Base-by-base conservation (phyloP, 495 filamentous ascomycete species). In the Neurospora tetraspora region DNA sequence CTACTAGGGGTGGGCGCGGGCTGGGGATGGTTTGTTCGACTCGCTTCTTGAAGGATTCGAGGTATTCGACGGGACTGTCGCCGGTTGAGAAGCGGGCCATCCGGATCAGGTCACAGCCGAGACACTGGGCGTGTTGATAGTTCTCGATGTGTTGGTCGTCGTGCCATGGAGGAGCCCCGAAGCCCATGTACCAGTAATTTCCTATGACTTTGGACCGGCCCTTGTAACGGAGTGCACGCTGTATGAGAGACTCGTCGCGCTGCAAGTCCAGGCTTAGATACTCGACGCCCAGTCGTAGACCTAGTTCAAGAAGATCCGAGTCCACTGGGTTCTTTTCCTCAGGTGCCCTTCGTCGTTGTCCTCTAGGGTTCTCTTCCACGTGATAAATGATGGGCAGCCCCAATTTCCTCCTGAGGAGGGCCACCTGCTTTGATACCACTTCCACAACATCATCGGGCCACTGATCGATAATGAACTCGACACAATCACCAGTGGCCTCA, bases 161-260 rank as follows among this genome's bases (percentile, higher is more conserved):
- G 45, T 87, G 84, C 93, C 93, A 96, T 14, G 87, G 80, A 2
- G 82, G 80, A 2, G 84, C 84, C 0, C 83, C 82, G 34, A 88
- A 78, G 47, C 87, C 78, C 42, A 80, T 82, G 70, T 88, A 82
- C 75, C 87, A 79, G 73, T 85, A 87, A 74, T 91, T 88, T 8
- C 90, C 93, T 70, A 94, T 92, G n/a, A 93, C 86, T 73, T 92
- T 93, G 3, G 91, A 92, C 36, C 84, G 85, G 3, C 93, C 92
- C 71, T 88, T 86, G 73, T 79, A 83, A 27, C 80, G 77, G 12
- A 93, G 80, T 53, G 93, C 81, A 14, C 84, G 84, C 14, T 84
- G 80, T 9, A 91, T 78, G 4, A 85, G 77, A 1, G 82, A 80
- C 2, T 89, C 80, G 47, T 86, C 82, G 53, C 89, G 85, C 36